Base-by-base conservation (phyloP, 768 basidiomycete species). In the Amylocystis lapponica region DNA sequence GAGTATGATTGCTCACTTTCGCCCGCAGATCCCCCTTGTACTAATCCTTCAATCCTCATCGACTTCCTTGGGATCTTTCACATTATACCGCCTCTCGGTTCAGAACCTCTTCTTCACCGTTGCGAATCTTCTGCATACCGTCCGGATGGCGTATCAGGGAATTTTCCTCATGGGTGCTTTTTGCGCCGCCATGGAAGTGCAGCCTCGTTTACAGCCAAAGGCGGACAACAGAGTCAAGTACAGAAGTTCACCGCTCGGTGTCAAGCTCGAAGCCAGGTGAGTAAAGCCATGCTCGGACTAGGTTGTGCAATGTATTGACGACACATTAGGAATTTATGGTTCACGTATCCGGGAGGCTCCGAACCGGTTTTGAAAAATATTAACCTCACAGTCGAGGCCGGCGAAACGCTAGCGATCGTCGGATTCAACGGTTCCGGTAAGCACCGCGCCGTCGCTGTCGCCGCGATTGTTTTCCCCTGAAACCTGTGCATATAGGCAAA, bases 141-240 rank as follows among this genome's bases (percentile, higher is more conserved):
- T 72, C 20, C 78, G 76, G 45, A 81, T 83, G 79, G 79, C 80
- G n/a, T 90, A 84, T 54, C 89, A 94, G 61, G 78, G 80, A 25
- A 74, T 92, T 38, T 93, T 94, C 66, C 69, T 89, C 46, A 83
- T 92, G 79, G 84, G 83, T 36, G 88, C 90, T 6, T 93, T 90
- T 57, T 81, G 78, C 54, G 86, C 86, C 34, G 82, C 84, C 36
- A 81, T 79, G 69, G 72, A 75, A 50, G 64, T 90, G 48, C 75
- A 78, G 50, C 85, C 85, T 21, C 72, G 72, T 50, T 60, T 91
- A 29, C 76, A 83, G 48, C 86, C 86, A 25, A 64, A 63, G 39
- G 66, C 74, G 21, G 75, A 79, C 38, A 72, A 79, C 36, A 55
- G 59, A 20, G 64, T 74, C 30, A 63, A 58, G 23, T 89, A 81